Base-by-base conservation (phyloP, 2,329 filamentous ascomycete genomes). In the Ophiobolus disseminans region DNA sequence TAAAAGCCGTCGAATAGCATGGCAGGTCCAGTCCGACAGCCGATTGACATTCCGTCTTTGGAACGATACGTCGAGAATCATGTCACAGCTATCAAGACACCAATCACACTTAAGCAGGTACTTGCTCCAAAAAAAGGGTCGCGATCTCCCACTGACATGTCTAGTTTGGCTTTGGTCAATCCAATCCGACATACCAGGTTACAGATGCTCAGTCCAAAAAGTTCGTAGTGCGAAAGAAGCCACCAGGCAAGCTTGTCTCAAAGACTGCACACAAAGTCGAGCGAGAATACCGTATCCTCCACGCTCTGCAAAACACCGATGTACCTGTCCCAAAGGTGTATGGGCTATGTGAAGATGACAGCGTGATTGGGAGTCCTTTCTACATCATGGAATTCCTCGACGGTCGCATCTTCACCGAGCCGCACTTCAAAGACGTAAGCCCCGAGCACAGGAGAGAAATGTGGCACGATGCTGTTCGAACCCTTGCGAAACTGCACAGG, bases 341-440 rank as follows among this genome's bases (percentile, higher is more conserved):
- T 72, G 88, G 87, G 64, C 82, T 97, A 14, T 97, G 93, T 75
- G 87, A 94, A 72, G 92, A 97, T 74, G 77, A 80, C 26, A 76
- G 73, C 47, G 80, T 97, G 22, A 80, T 97, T 55, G 93, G 91
- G 47, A 97, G 91, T 5, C 84, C 91, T 2, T 97, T 97, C 74
- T 97, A 97, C 76, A 86, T 97, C 68, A 97, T 97, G 93, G 86
- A 90, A 71, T 97, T 94, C 71, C 80, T 97, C 50, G 89, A 95
- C 68, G 93, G 93, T 14, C 86, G 93, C 65, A 95, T 97, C 74
- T 90, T 97, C 68, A 89, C 91, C 66, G 91, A 97, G 73, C 88
- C 91, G 31, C 78, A 87, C 32, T 86, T 97, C 69, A 91, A 90
- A 1, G 87, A 79, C 9, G 83, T 90, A 10, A 80, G 80, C 22